A percentile compares a stretch with the other conserved stretches of the same genome.
phyloP scores from a whole-genome alignment of 331 rosid genomes.

The Stylosanthes scabra region DNA sequence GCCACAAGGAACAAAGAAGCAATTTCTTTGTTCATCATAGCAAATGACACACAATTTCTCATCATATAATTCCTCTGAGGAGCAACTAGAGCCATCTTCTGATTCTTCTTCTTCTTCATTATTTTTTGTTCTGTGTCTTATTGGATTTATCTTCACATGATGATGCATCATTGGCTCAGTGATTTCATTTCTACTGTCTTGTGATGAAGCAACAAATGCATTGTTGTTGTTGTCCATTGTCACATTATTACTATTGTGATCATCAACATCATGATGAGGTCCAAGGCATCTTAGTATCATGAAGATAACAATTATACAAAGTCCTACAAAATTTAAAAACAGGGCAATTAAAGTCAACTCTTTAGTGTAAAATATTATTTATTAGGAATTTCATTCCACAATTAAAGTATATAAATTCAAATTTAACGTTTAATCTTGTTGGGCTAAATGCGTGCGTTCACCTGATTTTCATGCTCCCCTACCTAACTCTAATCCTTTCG shows the following conservation, averaged over 20 bases:
- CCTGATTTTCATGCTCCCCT: too few species aligned
- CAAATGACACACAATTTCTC: conserved; percentile 78
- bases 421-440: too few species aligned
- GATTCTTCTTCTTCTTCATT: conserved; percentile 56
- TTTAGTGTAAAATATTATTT: not conserved
- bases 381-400: not conserved
- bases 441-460: too few species aligned
- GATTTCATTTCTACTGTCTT: conserved; percentile 41
- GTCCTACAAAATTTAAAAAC: conserved; percentile 47
- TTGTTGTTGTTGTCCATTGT: conserved; percentile 5
- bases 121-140: conserved; percentile 55
- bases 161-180: conserved; percentile 54
- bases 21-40: conserved; percentile 77
- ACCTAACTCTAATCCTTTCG: too few species aligned
- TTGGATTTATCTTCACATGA: conserved; percentile 12
- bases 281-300: conserved; percentile 68
- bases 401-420: not conserved
- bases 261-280: conserved; percentile 37
- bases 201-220: not conserved
- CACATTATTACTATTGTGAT: conserved; percentile 9
- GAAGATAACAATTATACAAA: conserved; percentile 41
- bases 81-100: conserved; percentile 50
- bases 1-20: conserved; percentile 92
- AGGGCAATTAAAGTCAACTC: not conserved
- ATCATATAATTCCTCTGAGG: conserved; percentile 81